Evolutionary conservation across 495 filamentous ascomycete genomes (phyloP), one percentile per base, ranked within the genome.

Genomic region (Aspergillus carlsbadensis): DNA sequence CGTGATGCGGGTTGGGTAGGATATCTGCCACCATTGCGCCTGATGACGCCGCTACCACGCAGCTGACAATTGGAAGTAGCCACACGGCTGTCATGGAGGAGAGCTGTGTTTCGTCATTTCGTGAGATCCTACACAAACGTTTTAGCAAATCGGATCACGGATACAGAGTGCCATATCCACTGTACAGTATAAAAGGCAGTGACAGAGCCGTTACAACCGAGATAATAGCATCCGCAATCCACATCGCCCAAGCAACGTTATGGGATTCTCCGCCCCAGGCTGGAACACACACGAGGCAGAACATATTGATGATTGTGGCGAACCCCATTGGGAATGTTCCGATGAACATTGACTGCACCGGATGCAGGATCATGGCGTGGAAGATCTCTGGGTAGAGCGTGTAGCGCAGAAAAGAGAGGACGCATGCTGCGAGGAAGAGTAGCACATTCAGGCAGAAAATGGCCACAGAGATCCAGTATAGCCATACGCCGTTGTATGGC

Each of bases 241-340:
- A 89, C 29, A 86, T 51, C 10, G 59, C 77, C 81, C 80, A 83
- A n/a, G 74, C 80, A 10, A 77, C 56, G 24, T 68, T 65, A 13
- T 50, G 42, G 1, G 63, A 44, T 65, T 69, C 67, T 14, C 67
- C 54, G 0, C 80, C 80, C 81, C 78, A 84, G 5, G 63, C 65
- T 0, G 81, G 80, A 0, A 82, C 81, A 54, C 81, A 84, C 6
- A 84, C 75, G n/a, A 76, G 70, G 17, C 72, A 71, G 21, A 79
- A 68, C 81, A 85, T 84, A 46, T 82, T 84, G 48, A 84, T 70
- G 20, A 85, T 81, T 2, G 82, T 88, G 0, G 82, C 79, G n/a
- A 87, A 73, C 4, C 82, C 83, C 81, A 87, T 86, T 0, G 85
- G 85, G 26, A 86, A 73, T 0, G 81, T 81, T 0, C 82, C 85